Conservation (phyloP, 345 rosid genomes). For the Boechera stricta region DNA sequence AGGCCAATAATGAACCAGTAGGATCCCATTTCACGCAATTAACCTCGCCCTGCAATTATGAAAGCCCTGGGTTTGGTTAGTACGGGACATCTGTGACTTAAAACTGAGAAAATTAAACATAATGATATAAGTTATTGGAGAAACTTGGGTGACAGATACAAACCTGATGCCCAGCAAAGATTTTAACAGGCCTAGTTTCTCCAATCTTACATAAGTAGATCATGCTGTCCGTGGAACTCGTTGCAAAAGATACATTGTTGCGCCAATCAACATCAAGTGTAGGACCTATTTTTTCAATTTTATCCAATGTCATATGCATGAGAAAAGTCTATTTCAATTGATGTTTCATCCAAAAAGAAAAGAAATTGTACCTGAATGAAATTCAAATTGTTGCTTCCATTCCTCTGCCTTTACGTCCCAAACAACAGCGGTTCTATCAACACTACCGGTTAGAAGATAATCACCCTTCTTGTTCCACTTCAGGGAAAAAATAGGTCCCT, state of each 20-base stretch:
- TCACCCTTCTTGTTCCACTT: conserved; percentile 99
- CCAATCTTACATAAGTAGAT: conserved; percentile 96
- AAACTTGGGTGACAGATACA: conserved; percentile 36
- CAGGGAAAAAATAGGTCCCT: conserved; percentile 96
- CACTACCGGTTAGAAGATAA: conserved; percentile 98
- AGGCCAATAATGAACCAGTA: conserved; percentile 85
- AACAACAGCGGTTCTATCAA: conserved; percentile 94
- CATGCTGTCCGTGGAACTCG: conserved; percentile 93
- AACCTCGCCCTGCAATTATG: conserved; percentile 86
- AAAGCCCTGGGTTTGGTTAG: conserved; percentile 33
- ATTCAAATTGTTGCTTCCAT: conserved; percentile 94
- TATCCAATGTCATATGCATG: conserved; percentile 10
- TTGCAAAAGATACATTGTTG: conserved; percentile 91
- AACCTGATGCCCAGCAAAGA: conserved; percentile 96
- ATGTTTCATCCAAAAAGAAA: not conserved
- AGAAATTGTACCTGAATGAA: conserved; percentile 66
- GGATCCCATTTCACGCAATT: conserved; percentile 99
- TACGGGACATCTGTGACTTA: conserved; percentile 8
- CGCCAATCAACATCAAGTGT: conserved; percentile 99
- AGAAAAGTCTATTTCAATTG: not conserved
- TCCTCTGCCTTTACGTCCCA: conserved; percentile 98
- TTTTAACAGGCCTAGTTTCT: conserved; percentile 72
- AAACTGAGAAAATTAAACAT: conserved; percentile 17
- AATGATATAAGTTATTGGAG: not conserved
- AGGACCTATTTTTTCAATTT: conserved; percentile 62